Percentiles rank a stretch among this genome's conserved stretches.
phyloP scores from a whole-genome alignment of 1,284 basidiomycete species.

The Albatrellus sp. region DNA sequence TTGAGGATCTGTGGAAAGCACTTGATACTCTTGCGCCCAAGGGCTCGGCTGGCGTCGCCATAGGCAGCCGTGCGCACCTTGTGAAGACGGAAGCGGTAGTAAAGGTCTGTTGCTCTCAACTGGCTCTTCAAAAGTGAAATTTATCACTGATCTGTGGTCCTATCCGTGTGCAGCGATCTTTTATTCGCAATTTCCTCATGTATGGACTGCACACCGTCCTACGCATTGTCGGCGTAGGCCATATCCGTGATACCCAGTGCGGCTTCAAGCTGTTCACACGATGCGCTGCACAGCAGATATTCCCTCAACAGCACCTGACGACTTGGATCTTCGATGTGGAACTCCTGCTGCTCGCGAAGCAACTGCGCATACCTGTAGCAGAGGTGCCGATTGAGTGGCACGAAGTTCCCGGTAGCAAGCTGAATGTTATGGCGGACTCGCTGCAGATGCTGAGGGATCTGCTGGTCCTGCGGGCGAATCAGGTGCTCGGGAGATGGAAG shows the following conservation, averaged over 20 bases:
- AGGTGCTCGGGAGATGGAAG: conserved; percentile 60
- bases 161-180: conserved; percentile 48
- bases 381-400: conserved; percentile 90
- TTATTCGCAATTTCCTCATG: conserved; percentile 86
- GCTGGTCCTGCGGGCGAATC: conserved; percentile 74
- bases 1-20: conserved; percentile 60
- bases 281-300: conserved; percentile 64
- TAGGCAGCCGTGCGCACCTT: conserved; percentile 85
- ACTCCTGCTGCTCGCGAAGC: conserved; percentile 78
- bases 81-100: conserved; percentile 90
- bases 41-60: conserved; percentile 52
- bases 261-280: conserved; percentile 93
- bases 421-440: conserved; percentile 75
- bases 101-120: conserved; percentile 41
- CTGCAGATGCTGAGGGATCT: conserved; percentile 84
- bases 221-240: conserved; percentile 72
- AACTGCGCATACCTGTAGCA: conserved; percentile 58
- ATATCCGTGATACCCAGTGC: conserved; percentile 90
- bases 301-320: conserved; percentile 72
- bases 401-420: conserved; percentile 85
- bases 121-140: not conserved
- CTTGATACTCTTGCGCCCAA: conserved; percentile 49
- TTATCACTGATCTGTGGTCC: not conserved
- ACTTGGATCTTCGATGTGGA: conserved; percentile 97
- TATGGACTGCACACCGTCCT: conserved; percentile 80